Base-by-base conservation (phyloP, 176 grass and related monocot species). In the Metroxylon sagu region DNA sequence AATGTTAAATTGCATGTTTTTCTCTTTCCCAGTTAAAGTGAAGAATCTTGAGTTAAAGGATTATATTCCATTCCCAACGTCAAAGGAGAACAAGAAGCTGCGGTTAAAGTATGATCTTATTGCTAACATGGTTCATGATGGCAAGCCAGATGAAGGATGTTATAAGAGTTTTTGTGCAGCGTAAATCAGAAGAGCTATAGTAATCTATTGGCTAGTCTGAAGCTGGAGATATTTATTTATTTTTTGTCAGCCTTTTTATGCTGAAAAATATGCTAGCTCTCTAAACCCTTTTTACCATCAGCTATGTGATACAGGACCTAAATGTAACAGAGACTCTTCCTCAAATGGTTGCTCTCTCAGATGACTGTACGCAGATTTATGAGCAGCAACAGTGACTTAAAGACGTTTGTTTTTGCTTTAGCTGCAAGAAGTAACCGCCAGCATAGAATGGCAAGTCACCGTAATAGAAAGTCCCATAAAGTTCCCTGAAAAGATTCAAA, bases 261-360 rank as follows among this genome's bases (percentile, higher is more conserved):
- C 1, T 35, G 31, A 35, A 35, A 35, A 8, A 35, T 35, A 0
- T 62, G 4, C 18, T 25, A 5, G n/a, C 21, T 61, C 10, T 72
- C 53, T 60, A 18, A 52, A 29, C 6, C 54, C 74, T 71, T 4
- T 72, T 75, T 50, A 30, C 8, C 48, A 39, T 49, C 56, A 97
- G 93, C 78, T 97, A 85, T 39, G 93, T 91, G 56, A 97, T 91
- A 87, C 93, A 91, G 69, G 93, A 97, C 59, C 81, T 97, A n/a
- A 87, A 97, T 72, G 92, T 97, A 23, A 97, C 78, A 0, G 87
- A 91, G 74, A 88, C 92, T 66, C 87, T 97, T 67, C 92, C 87
- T 55, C 92, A 91, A 81, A 88, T 91, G 77, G 87, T 97, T 17
- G 81, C 81, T 71, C 83, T 97, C 17, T 91, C 92, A 1, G 87